Base-by-base conservation (phyloP, 106 monocot genomes). In the Dioscorea dumetorum region DNA sequence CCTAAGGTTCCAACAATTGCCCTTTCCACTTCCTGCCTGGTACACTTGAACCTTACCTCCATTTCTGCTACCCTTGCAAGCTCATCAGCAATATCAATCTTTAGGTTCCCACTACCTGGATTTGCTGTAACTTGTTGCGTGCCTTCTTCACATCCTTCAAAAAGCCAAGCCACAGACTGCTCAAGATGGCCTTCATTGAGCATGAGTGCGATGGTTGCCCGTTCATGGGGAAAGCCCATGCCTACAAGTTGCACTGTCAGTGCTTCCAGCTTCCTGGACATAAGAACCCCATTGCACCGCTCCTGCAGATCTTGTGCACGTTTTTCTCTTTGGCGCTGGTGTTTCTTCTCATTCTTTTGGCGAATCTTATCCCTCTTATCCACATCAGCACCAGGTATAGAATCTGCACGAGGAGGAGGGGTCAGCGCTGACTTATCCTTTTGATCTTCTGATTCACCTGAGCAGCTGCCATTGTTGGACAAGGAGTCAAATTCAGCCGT, bases 311-410 rank as follows among this genome's bases (percentile, higher is more conserved):
- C 91, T 62, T 87, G 91, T 3, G 91, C 86, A 4, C 95, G 85
- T 67, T 66, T 77, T 78, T 91, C 91, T 72, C 66, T 83, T 60
- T 97, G 95, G 8, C 91, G 76, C 70, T 92, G 95, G 62, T 97
- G 95, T 66, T 97, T 97, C 74, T 63, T 88, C 78, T 97, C 95
- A 66, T 97, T 97, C 78, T 89, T 88, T 62, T 88, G 95, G 11
- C 95, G 74, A 41, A 84, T 89, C 75, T 92, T 97, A 15, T 97
- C 95, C 11, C 95, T 72, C 78, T 97, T 97, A 50, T 97, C 95
- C 51, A 19, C 70, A 48, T 95, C 87, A 66, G 78, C 82, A 14
- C 90, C 88, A 8, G 88, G 86, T 49, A 91, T 72, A 17, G 84
- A 56, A 15, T 84, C 90, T 17, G 49, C 18, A 8, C 67, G 78